A percentile compares a stretch with the other conserved stretches of the same genome.
phyloP scores from a whole-genome alignment of 345 rosid species.

The Eucalyptus regnans region DNA sequence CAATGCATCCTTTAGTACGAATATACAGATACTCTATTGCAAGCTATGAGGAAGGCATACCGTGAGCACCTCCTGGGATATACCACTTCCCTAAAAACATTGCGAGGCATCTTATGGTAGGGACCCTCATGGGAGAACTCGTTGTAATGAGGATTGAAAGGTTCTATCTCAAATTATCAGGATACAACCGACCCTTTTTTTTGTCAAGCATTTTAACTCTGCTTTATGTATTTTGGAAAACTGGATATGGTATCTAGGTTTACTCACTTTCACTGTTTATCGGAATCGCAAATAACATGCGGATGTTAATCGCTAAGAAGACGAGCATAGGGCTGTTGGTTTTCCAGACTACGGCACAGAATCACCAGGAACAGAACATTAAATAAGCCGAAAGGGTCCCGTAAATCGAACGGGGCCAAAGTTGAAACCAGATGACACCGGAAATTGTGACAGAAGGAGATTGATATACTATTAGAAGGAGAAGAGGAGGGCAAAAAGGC shows the following conservation, averaged over 20 bases:
- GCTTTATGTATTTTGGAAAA: not conserved
- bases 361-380: not conserved
- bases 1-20: not conserved
- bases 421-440: not conserved
- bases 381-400: not conserved
- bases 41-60: not conserved
- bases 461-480: no score
- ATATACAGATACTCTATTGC: not conserved
- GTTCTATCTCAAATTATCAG: not conserved
- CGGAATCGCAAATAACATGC: not conserved
- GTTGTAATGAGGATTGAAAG: not conserved
- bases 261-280: not conserved
- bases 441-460: no score
- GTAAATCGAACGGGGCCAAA: not conserved
- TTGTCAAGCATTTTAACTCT: not conserved
- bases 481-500: no score
- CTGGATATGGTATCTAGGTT: not conserved
- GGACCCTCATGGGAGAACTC: not conserved
- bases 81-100: not conserved
- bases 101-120: not conserved
- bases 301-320: not conserved
- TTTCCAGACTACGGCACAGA: not conserved
- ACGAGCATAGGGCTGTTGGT: not conserved
- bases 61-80: not conserved
- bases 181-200: not conserved